A percentile compares a stretch with the other conserved stretches of the same genome.
Evolutionary conservation across 495 filamentous ascomycete genomes (phyloP).

Genomic region (Penicillium nucicola): DNA sequence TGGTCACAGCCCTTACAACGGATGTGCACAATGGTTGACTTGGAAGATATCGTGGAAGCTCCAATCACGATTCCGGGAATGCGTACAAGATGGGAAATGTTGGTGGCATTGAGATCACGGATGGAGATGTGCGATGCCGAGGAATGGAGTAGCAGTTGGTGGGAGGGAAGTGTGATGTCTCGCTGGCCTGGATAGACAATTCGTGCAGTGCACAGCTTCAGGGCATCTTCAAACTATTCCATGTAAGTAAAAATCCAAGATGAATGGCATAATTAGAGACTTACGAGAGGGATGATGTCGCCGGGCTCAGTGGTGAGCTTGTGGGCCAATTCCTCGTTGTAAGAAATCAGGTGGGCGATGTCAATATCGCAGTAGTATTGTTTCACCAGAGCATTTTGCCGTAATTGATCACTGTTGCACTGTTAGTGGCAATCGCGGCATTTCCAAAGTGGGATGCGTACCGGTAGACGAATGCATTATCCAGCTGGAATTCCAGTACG

Average conservation of each 20-base stretch:
- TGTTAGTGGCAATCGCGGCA: neutral
- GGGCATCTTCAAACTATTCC: constrained; percentile 79
- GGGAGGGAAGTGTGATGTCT: constrained; percentile 69
- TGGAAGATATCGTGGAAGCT: constrained; percentile 93
- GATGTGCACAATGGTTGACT: constrained; percentile 81
- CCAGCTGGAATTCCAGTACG: constrained; percentile 90
- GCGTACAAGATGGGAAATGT: constrained; percentile 90
- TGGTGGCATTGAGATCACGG: constrained; percentile 86
- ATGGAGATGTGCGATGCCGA: constrained; percentile 87
- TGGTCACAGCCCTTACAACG: constrained; percentile 87
- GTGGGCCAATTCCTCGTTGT: constrained; percentile 94
- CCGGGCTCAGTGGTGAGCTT: constrained; percentile 85
- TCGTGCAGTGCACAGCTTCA: constrained; percentile 85
- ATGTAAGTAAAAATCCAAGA: constrained; percentile 4
- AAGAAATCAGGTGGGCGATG: constrained; percentile 92
- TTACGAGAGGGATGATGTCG: constrained; percentile 87
- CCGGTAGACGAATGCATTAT: constrained; percentile 97
- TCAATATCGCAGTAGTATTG: constrained; percentile 97
- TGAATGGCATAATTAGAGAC: constrained; percentile 6
- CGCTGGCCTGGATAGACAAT: constrained; percentile 81
- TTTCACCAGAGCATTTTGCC: constrained; percentile 92
- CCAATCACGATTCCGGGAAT: constrained; percentile 98
- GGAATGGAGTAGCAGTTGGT: constrained; percentile 95
- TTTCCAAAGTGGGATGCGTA: constrained; percentile 29
- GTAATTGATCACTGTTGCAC: constrained; percentile 76